Conservation (phyloP, 2,329 filamentous ascomycete species). For the Metarhizium album region DNA sequence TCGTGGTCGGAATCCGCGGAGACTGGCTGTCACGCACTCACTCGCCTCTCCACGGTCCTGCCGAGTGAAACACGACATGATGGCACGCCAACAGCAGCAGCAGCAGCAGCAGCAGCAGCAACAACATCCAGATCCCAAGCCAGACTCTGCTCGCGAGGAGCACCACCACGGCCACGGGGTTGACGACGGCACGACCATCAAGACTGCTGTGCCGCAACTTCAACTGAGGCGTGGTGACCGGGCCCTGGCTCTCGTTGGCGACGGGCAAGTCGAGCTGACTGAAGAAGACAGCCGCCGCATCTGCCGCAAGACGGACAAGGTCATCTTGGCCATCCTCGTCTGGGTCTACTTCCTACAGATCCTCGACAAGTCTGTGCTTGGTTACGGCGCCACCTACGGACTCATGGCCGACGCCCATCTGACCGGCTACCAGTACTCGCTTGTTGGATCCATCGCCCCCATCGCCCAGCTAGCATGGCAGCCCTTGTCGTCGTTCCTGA, state of each 20-base stretch:
- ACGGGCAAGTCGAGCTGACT: slow-evolving; percentile 7
- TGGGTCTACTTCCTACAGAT: slow-evolving; percentile 51
- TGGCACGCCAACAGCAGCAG: too few relatives aligned
- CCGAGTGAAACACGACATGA: neutral
- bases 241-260: slow-evolving; percentile 2
- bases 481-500: slow-evolving; percentile 47
- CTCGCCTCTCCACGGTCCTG: neutral
- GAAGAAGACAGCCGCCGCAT: slow-evolving; percentile 30
- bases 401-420: slow-evolving; percentile 38
- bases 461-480: slow-evolving; percentile 52
- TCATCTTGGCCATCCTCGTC: slow-evolving; percentile 42
- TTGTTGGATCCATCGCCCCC: slow-evolving; percentile 45
- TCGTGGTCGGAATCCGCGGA: neutral
- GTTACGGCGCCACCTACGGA: slow-evolving; percentile 47
- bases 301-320: slow-evolving; percentile 48
- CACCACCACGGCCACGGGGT: neutral
- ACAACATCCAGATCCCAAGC: slow-evolving; percentile 3
- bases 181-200: neutral
- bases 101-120: slow-evolving; percentile 1
- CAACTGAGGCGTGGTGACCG: slow-evolving; percentile 1
- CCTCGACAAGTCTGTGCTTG: slow-evolving; percentile 48
- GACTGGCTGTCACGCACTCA: neutral
- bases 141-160: slow-evolving; percentile 8
- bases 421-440: slow-evolving; percentile 42
- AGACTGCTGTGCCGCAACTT: neutral